Evolutionary conservation across 1,284 basidiomycete species (phyloP), one percentile per base, ranked within the genome.

Genomic region (Sutorius eximius): DNA sequence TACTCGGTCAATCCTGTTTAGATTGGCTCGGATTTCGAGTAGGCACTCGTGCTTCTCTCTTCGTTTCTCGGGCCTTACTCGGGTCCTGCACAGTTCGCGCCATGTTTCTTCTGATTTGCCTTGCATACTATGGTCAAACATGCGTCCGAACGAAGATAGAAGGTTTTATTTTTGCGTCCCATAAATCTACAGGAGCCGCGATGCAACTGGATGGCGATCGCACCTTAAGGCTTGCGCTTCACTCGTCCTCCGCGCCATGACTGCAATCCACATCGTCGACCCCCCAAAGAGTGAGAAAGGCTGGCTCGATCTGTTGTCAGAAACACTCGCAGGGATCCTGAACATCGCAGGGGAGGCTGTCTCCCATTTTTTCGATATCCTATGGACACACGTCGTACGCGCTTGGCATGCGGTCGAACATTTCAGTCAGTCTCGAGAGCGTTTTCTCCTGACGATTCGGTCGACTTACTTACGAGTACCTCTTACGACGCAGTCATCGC

Each of bases 381-480:
- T 53, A 1, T 37, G 44, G 40, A 2, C 40, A 0, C 18, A 7
- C 3, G 13, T 47, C 1, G 20, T 32, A 2, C 6, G 1, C 1
- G 18, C 44, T 0, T 56, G 46, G 40, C 24, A 56, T 15, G 7
- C n/a, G 9, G 6, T 13, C 1, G 8, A 27, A 2, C 4, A 8
- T 4, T 49, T 59, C 2, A 18, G 58, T 32, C 10, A 34, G 57
- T 60, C 27, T 34, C 24, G 10, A 24, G 11, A 10, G 33, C 3
- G 1, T 3, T 47, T 36, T 24, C 8, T 18, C n/a, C 11, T 5
- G 13, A 29, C 7, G 16, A 33, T 27, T 27, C 24, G 20, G 18
- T 29, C n/a, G 13, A 50, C 6, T 15, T 22, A n/a, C 29, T 30
- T 0, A 30, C 3, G n/a, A 36, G 12, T 29, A 13, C 22, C 13